Conservation (phyloP, 495 filamentous ascomycete genomes). For the Xylaria telfairii region DNA sequence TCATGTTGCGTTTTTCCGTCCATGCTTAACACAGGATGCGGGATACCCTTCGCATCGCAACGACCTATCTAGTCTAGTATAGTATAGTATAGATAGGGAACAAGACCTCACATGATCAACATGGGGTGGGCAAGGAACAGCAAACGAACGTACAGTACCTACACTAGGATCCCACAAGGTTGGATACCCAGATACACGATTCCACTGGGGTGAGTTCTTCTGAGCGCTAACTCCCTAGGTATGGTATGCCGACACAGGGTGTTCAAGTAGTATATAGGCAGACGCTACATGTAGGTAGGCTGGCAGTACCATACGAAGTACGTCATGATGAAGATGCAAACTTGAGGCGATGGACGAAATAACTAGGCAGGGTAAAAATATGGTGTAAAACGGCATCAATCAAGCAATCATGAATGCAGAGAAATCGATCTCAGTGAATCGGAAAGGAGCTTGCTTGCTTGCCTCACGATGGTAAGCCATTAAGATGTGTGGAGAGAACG, state of each 20-base stretch:
- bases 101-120: constrained; percentile 4
- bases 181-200: not conserved
- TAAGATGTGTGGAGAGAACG: not conserved
- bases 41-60: not conserved
- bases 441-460: not conserved
- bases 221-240: not conserved
- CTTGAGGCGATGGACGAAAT: not conserved
- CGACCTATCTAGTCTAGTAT: not conserved
- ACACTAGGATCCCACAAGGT: not conserved
- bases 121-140: not conserved
- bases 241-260: constrained; percentile 13
- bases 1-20: constrained; percentile 16
- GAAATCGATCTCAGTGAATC: not conserved
- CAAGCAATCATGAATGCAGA: not conserved
- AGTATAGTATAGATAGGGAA: not conserved
- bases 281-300: no score
- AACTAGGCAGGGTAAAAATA: not conserved
- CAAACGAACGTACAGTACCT: no score
- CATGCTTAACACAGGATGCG: not conserved
- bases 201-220: not conserved
- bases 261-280: not conserved
- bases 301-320: not conserved
- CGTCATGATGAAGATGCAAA: not conserved
- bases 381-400: not conserved
- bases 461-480: not conserved